These are phyloP conservation scores for Kodamaea restingae DNA, from an alignment of 805 yeast genomes.

Conservation along the genomic window DNA sequence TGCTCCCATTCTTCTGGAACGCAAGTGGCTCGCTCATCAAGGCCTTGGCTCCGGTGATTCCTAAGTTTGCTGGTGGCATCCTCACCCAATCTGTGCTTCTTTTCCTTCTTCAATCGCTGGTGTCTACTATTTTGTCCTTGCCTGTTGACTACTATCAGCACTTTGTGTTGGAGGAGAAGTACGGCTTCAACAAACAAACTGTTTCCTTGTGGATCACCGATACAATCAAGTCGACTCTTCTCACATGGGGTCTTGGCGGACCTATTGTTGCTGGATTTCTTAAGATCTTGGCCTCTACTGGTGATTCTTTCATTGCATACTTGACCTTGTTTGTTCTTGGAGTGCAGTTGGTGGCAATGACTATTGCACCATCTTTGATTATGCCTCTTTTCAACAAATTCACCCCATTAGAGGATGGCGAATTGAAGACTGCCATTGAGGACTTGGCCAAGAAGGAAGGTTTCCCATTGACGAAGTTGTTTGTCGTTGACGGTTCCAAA, in stretches of 20 bases:
- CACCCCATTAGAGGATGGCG: slow-evolving; percentile 87
- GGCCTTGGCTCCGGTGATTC: slow-evolving; percentile 40
- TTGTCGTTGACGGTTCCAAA: slow-evolving; percentile 94
- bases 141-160: slow-evolving; percentile 75
- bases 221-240: slow-evolving; percentile 52
- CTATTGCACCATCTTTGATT: slow-evolving; percentile 78
- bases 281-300: slow-evolving; percentile 75
- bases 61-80: slow-evolving; percentile 46
- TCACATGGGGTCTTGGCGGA: slow-evolving; percentile 59
- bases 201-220: slow-evolving; percentile 68
- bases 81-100: slow-evolving; percentile 64
- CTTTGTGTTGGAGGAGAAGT: slow-evolving; percentile 87
- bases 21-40: slow-evolving; percentile 61
- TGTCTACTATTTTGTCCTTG: slow-evolving; percentile 51
- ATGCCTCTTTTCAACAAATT: slow-evolving; percentile 92
- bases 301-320: slow-evolving; percentile 78
- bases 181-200: slow-evolving; percentile 90
- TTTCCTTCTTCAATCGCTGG: slow-evolving; percentile 52
- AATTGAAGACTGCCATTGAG: slow-evolving; percentile 77
- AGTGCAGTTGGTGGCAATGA: slow-evolving; percentile 69
- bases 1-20: slow-evolving; percentile 39
- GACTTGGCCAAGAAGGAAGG: slow-evolving; percentile 66
- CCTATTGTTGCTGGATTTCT: slow-evolving; percentile 73
- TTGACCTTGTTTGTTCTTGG: slow-evolving; percentile 66
- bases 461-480: slow-evolving; percentile 84